Conservation (phyloP, 352 stramenopile species). For the Globisporangium orthogonon region DNA sequence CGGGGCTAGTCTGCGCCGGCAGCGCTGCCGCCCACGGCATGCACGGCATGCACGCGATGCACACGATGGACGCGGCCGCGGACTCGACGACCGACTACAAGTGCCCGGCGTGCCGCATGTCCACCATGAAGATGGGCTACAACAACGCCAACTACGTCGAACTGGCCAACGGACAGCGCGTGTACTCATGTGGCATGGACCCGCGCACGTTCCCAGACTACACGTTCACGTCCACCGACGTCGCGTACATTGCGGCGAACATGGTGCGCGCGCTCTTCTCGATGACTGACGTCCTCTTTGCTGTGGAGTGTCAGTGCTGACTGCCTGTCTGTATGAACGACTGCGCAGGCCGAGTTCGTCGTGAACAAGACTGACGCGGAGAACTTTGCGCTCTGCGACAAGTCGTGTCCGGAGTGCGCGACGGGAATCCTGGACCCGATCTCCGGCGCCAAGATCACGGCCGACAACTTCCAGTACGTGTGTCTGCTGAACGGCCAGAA, state of each 20-base stretch:
- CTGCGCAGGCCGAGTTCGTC: conserved; percentile 33
- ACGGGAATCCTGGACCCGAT: conserved; percentile 54
- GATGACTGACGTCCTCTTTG: not conserved
- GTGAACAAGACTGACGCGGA: conserved; percentile 35
- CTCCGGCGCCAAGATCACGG: conserved; percentile 42
- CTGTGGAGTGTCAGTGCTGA: not conserved
- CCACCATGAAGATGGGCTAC: conserved; percentile 39
- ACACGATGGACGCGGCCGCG: conserved; percentile 8
- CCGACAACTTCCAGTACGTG: conserved; percentile 60
- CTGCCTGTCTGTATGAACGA: not conserved
- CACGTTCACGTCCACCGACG: conserved; percentile 56
- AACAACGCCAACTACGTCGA: conserved; percentile 62
- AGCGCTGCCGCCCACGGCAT: conserved; percentile 14
- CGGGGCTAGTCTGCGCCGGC: conserved; percentile 11
- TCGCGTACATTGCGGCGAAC: conserved; percentile 65
- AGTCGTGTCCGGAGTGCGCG: conserved; percentile 37
- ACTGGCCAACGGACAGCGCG: conserved; percentile 48
- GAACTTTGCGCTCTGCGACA: conserved; percentile 28
- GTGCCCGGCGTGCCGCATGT: conserved; percentile 74
- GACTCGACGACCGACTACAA: conserved; percentile 41
- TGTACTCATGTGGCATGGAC: conserved; percentile 79
- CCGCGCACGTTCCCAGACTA: conserved; percentile 36
- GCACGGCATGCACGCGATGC: conserved; percentile 15
- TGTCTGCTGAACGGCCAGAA: conserved; percentile 77
- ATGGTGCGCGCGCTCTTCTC: conserved; percentile 29